Percentiles rank a stretch among this genome's conserved stretches.
Conservation (phyloP, 768 basidiomycete species). For the Mycena rebaudengoi region DNA sequence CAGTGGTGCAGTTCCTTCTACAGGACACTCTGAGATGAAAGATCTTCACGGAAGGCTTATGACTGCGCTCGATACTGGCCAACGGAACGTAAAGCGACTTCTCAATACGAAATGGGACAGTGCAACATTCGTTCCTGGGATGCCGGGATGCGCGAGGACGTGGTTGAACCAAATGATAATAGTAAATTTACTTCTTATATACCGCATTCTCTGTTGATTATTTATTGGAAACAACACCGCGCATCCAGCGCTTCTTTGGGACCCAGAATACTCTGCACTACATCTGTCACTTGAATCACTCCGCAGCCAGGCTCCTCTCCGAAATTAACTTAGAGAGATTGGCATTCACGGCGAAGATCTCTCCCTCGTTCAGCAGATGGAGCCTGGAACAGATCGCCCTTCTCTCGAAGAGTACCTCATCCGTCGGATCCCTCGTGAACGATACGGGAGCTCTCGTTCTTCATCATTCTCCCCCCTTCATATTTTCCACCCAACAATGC, state of each 20-base stretch:
- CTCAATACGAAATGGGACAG: not conserved
- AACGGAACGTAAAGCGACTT: not conserved
- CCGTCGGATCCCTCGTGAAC: not conserved
- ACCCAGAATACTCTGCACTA: not conserved
- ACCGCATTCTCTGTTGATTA: not conserved
- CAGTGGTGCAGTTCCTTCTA: not conserved
- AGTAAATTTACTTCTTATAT: not conserved
- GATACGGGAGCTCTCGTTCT: not conserved
- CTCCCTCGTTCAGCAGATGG: not conserved
- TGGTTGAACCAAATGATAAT: not conserved
- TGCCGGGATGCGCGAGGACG: not conserved
- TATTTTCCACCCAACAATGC: not conserved
- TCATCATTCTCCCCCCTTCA: not conserved
- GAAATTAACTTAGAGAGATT: not conserved
- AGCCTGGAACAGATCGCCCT: not conserved
- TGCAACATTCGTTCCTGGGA: not conserved
- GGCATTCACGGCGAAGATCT: not conserved
- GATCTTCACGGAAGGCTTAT: not conserved
- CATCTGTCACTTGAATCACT: not conserved
- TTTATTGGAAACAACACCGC: not conserved
- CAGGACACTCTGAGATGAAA: not conserved
- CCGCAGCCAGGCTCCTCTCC: not conserved
- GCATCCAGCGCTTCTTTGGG: not conserved
- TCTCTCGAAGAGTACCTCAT: not conserved
- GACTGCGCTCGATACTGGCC: not conserved